Percentiles rank a stretch among this genome's conserved stretches.
Conservation (phyloP, 1,284 basidiomycete species). For the Crucibulum cyathiforme region DNA sequence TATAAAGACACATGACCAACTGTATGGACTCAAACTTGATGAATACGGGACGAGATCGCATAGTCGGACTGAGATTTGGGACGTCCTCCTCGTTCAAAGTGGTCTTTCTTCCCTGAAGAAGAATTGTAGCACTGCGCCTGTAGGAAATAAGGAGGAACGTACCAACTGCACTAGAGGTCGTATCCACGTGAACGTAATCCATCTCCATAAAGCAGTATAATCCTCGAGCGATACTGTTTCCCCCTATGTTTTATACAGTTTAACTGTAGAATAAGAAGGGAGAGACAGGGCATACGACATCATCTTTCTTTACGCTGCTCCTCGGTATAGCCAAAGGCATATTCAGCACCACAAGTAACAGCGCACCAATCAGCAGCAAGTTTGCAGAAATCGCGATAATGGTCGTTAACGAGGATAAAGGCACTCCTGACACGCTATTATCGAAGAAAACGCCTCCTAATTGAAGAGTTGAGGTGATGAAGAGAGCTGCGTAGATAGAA, state of each 20-base stretch:
- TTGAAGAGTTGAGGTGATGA: slow-evolving; percentile 46
- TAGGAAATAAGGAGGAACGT: not conserved
- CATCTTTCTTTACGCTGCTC: slow-evolving; percentile 47
- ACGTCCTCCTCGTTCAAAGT: slow-evolving; percentile 76
- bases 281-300: slow-evolving; percentile 51
- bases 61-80: slow-evolving; percentile 71
- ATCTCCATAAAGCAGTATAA: slow-evolving; percentile 74
- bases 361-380: slow-evolving; percentile 41
- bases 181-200: slow-evolving; percentile 85
- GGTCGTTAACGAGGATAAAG: slow-evolving; percentile 40
- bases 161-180: slow-evolving; percentile 65
- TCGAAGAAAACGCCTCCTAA: slow-evolving; percentile 58
- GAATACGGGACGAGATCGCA: slow-evolving; percentile 73
- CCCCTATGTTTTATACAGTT: slow-evolving; percentile 44
- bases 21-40: slow-evolving; percentile 57
- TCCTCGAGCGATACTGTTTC: slow-evolving; percentile 72
- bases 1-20: slow-evolving; percentile 27
- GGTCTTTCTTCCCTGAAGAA: slow-evolving; percentile 54
- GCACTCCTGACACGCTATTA: slow-evolving; percentile 41
- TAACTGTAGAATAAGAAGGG: not conserved
- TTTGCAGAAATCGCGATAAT: slow-evolving; percentile 45
- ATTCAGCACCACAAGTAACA: slow-evolving; percentile 51
- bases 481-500: slow-evolving; percentile 50
- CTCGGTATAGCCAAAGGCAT: slow-evolving; percentile 69
- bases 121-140: not conserved